A percentile compares a stretch with the other conserved stretches of the same genome.
phyloP scores from a whole-genome alignment of 1,284 basidiomycete species.

The Somion occarium region DNA sequence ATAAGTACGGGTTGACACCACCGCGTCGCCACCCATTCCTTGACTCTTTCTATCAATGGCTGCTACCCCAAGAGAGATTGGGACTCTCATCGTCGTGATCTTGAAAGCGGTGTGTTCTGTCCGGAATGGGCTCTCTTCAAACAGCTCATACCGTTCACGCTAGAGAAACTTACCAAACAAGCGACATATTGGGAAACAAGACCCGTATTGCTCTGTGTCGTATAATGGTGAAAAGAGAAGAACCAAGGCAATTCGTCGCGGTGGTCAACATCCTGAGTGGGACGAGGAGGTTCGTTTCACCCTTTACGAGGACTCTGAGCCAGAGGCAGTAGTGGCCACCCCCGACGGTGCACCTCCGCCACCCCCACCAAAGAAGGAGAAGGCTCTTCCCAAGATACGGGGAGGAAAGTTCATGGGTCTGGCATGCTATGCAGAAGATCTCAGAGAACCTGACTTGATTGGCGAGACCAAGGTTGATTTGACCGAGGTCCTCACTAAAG shows the following conservation, averaged over 20 bases:
- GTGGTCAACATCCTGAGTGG: conserved; percentile 98
- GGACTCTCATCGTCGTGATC: conserved; percentile 93
- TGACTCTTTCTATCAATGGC: conserved; percentile 14
- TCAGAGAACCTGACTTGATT: conserved; percentile 93
- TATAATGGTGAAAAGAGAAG: conserved; percentile 79
- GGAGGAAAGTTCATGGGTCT: conserved; percentile 78
- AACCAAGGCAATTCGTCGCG: conserved; percentile 90
- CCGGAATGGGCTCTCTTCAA: conserved; percentile 17
- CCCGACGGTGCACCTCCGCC: conserved; percentile 53
- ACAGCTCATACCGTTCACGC: background rate
- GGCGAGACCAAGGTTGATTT: conserved; percentile 89
- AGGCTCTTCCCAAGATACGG: conserved; percentile 55
- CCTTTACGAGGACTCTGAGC: conserved; percentile 77
- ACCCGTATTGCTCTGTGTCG: conserved; percentile 86
- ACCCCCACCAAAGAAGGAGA: conserved; percentile 46
- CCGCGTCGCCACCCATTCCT: conserved; percentile 5
- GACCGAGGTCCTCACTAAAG: conserved; percentile 87
- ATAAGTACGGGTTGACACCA: conserved; percentile 6
- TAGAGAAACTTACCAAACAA: conserved; percentile 93
- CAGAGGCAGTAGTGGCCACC: conserved; percentile 48
- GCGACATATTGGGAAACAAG: conserved; percentile 94
- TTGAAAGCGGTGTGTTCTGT: conserved; percentile 82
- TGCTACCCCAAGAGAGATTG: conserved; percentile 57
- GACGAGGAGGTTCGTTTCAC: conserved; percentile 97
- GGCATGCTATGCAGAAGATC: conserved; percentile 92